phyloP scores from a whole-genome alignment of 352 stramenopile species.

The Pythium apleroticum region DNA sequence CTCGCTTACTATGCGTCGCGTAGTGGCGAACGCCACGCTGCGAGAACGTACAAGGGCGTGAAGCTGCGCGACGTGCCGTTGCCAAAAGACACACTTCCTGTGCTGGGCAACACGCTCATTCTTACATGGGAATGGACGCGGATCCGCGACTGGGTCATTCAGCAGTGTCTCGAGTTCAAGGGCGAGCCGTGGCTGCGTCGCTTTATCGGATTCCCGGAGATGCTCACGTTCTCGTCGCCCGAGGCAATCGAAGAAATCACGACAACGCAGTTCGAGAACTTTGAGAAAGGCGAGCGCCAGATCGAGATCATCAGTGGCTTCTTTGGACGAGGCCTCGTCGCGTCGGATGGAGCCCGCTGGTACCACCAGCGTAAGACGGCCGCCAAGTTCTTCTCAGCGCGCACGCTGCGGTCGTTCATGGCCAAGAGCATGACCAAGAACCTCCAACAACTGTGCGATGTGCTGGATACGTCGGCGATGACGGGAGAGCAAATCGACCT shows the following conservation, averaged over 20 bases:
- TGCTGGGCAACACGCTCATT: constrained; percentile 4
- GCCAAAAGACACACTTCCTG: background rate
- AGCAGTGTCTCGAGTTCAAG: constrained; percentile 6
- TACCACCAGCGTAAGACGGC: constrained; percentile 31
- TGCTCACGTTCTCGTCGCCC: constrained; percentile 23
- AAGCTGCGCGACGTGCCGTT: background rate
- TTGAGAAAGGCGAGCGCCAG: constrained; percentile 29
- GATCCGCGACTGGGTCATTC: constrained; percentile 4
- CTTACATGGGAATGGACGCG: background rate
- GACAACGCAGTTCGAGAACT: constrained; percentile 35
- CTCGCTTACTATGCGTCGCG: background rate
- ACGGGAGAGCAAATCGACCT: constrained; percentile 18
- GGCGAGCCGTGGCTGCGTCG: constrained; percentile 25
- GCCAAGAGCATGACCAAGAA: constrained; percentile 19
- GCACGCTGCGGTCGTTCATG: constrained; percentile 28
- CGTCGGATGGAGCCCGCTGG: constrained; percentile 33
- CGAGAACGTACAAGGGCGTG: background rate
- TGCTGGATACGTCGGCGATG: constrained; percentile 3
- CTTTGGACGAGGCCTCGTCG: constrained; percentile 28
- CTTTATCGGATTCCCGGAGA: constrained; percentile 11
- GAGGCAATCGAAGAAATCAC: constrained; percentile 34
- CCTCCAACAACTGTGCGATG: background rate
- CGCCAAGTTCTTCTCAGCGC: constrained; percentile 34
- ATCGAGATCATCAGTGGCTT: constrained; percentile 23
- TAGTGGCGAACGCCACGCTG: background rate